Evolutionary conservation across 768 basidiomycete genomes (phyloP).

Genomic region (Trichaptum fuscoviolaceum): DNA sequence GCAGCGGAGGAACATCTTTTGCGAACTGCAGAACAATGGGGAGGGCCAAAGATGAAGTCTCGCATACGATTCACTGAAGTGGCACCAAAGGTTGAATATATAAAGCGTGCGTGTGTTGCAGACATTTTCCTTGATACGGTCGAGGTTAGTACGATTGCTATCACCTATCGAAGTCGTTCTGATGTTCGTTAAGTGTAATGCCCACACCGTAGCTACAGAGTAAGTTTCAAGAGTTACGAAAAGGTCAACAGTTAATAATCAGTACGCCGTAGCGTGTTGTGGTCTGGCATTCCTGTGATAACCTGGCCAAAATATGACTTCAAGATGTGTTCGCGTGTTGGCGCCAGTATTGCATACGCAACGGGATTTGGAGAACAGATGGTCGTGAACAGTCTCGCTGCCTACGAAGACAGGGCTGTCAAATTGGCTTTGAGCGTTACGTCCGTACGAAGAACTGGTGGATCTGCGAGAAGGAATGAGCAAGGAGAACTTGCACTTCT

Average conservation of each 20-base stretch:
- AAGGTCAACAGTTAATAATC: conserved; percentile 6
- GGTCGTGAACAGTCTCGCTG: conserved; percentile 37
- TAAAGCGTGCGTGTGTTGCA: conserved; percentile 40
- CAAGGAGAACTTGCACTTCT: conserved; percentile 34
- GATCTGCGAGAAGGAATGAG: conserved; percentile 15
- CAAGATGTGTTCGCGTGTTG: conserved; percentile 49
- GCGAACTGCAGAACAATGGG: conserved; percentile 39
- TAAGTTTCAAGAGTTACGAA: conserved; percentile 20
- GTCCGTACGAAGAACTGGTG: conserved; percentile 10
- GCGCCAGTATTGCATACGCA: conserved; percentile 41
- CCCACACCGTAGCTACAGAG: conserved; percentile 48
- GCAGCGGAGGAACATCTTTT: conserved; percentile 41
- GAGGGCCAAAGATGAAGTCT: conserved; percentile 38
- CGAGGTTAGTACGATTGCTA: conserved; percentile 29
- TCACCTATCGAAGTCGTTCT: background rate
- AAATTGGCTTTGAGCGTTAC: conserved; percentile 29
- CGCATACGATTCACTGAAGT: conserved; percentile 46
- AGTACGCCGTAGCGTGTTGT: conserved; percentile 35
- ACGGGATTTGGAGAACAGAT: conserved; percentile 44
- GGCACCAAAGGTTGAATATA: conserved; percentile 39
- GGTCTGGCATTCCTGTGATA: conserved; percentile 47
- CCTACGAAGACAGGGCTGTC: conserved; percentile 43
- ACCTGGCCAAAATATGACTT: conserved; percentile 40
- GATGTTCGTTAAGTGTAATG: conserved; percentile 35
- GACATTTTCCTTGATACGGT: conserved; percentile 49